phyloP scores from a whole-genome alignment of 805 yeast species.

The Starmera caribaea region DNA sequence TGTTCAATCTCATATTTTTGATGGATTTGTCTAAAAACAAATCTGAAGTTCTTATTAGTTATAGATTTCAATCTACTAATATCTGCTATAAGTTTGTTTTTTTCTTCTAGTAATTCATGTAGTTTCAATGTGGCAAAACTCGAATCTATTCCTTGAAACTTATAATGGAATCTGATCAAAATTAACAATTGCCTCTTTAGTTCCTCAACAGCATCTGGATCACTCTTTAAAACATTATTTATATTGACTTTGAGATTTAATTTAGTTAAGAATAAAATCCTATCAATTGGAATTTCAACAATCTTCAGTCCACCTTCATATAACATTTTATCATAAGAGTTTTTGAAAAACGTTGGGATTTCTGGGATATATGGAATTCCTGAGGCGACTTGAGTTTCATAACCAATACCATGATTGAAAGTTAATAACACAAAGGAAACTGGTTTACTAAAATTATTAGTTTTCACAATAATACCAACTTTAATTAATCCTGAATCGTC shows the following conservation, averaged over 20 bases:
- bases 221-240: constrained; percentile 4
- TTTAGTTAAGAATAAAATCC: constrained; percentile 35
- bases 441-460: constrained; percentile 9
- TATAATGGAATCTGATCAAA: constrained; percentile 27
- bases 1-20: constrained; percentile 34
- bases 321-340: constrained; percentile 14
- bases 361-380: constrained; percentile 26
- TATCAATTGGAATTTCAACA: constrained; percentile 29
- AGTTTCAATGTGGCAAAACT: constrained; percentile 24
- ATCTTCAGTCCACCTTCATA: constrained; percentile 24
- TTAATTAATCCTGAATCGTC: constrained; percentile 30
- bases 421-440: constrained; percentile 28
- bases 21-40: constrained; percentile 35
- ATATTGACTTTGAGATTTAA: constrained; percentile 15
- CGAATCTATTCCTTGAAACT: constrained; percentile 37
- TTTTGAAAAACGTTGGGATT: constrained; percentile 16
- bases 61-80: constrained; percentile 17
- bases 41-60: constrained; percentile 33
- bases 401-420: constrained; percentile 31
- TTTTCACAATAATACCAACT: constrained; percentile 47
- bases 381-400: constrained; percentile 20
- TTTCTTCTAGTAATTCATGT: constrained; percentile 28
- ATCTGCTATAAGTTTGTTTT: constrained; percentile 23
- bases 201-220: constrained; percentile 22
- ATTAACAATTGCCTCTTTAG: constrained; percentile 26